Base-by-base conservation (phyloP, 352 stramenopile species). In the Phytophthora nicotianae region DNA sequence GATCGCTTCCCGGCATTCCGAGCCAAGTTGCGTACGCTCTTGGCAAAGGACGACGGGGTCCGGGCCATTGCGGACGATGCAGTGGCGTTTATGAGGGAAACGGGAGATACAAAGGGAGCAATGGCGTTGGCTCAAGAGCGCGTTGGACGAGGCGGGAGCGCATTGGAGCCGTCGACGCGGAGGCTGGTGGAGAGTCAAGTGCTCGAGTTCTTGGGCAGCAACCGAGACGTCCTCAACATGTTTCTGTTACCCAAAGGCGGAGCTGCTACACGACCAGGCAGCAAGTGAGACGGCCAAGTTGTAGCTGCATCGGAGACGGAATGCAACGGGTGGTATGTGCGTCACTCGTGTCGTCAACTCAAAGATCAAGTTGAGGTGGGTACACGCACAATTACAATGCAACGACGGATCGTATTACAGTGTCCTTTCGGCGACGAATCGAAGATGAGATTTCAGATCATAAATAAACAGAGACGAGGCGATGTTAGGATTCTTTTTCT, bases 1-100 rank as follows among this genome's bases (percentile, higher is more conserved):
- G 88, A 97, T 62, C 81, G 84, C 1, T 93, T 93, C 51, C 75
- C 74, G 20, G 81, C 88, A 11, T 91, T 96, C 58, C 84, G 82
- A 29, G 53, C 79, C 26, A 69, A 72, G 10, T 72, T 96, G 20
- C 70, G 75, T 24, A 73, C 66, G 6, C 75, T 89, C 9, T 48
- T 93, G 43, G 69, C 83, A 45, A 86, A 91, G 37, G 84, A 92
- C 60, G 84, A 90, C 43, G 80, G 78, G 10, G 72, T 94, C 21
- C 74, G 79, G 3, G 68, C 83, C 33, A 63, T 93, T 29, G 77
- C 91, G 9, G 77, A 89, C 4, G 72, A 89, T 35, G 76, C 90
- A 10, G 70, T 51, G 7, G 68, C 74, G 32, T 90, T 92, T 40
- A 85, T 81, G 48, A 57, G 64, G 9, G 74, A 89, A 63, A 88